Evolutionary conservation across 257 asterid genomes (phyloP), one percentile per base, ranked within the genome.

Genomic region (Cordia subcordata): DNA sequence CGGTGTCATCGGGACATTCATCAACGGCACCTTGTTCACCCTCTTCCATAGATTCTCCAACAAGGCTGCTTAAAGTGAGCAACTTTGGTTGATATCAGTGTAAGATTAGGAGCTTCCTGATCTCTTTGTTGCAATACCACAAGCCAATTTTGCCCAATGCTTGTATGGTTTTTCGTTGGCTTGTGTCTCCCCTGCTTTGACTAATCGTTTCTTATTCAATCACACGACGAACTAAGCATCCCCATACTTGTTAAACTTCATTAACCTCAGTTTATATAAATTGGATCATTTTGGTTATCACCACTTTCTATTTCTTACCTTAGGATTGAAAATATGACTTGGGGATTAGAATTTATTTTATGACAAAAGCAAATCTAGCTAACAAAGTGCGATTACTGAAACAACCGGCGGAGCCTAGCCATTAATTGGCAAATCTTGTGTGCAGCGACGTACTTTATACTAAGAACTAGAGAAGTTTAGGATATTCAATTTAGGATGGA

Each of bases 61-160:
- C 81, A 3, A 73, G 95, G 35, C 70, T 76, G 60, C 67, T 78
- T 61, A 72, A 70, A 74, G 58, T 51, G 61, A 68, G 64, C 73
- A 59, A 55, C 42, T 45, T 33, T 46, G 56, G 56, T 8, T 70
- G 19, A 61, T 15, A 52, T 17, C 57, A 58, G 42, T 46, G 38
- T 17, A 66, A 47, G 0, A 14, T 47, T 35, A 8, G 42, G 57
- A 13, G 10, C 21, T 44, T 46, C 53, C 35, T 49, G 15, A 19
- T 49, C 20, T 22, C 12, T 40, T n/a, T 49, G 54, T 58, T 50
- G 32, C 52, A 32, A 42, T 16, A 20, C 61, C 64, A 73, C 68
- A 54, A 60, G 73, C 65, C 60, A 49, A 60, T 58, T n/a, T n/a
- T 27, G 32, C 52, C 39, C 55, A 40, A 23, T 19, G 68, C 72